These are phyloP conservation scores for Ocimum tenuiflorum DNA, from an alignment of 257 asterid species.

Conservation along the genomic window DNA sequence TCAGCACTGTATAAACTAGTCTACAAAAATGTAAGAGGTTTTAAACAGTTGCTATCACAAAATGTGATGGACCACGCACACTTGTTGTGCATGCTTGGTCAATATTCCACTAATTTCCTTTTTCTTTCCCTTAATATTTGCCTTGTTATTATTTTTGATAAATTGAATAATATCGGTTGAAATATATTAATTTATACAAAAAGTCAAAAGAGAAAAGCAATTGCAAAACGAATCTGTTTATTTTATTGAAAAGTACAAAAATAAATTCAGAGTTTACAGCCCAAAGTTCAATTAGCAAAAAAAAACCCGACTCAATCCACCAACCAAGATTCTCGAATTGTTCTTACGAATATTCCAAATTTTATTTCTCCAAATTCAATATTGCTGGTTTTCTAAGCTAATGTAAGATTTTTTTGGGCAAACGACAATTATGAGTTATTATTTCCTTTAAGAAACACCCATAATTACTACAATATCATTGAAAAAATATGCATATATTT, in stretches of 20 bases:
- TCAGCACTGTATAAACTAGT: not conserved
- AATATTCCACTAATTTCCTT: no score
- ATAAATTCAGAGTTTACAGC: not conserved
- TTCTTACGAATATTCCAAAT: constrained; percentile 26
- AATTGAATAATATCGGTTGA: no score
- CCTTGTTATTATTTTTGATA: not conserved
- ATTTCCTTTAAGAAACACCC: no score
- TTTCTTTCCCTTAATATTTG: no score
- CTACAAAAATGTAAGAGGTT: not conserved
- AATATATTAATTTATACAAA: not conserved
- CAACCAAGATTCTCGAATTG: constrained; percentile 1
- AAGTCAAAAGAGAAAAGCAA: not conserved
- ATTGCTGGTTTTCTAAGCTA: constrained; percentile 17
- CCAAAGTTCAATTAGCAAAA: not conserved
- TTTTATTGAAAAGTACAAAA: not conserved
- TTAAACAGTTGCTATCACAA: no score
- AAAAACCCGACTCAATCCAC: not conserved
- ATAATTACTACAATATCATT: no score
- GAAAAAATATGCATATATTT: no score
- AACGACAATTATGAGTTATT: no score
- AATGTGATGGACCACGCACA: not conserved
- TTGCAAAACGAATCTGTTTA: not conserved
- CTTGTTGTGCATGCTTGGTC: constrained; percentile 5
- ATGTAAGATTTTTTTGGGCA: no score
- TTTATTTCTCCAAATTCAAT: not conserved